These are phyloP conservation scores for Conticribra guillardii DNA, from an alignment of 108 stramenopile genomes.

Conservation along the genomic window DNA sequence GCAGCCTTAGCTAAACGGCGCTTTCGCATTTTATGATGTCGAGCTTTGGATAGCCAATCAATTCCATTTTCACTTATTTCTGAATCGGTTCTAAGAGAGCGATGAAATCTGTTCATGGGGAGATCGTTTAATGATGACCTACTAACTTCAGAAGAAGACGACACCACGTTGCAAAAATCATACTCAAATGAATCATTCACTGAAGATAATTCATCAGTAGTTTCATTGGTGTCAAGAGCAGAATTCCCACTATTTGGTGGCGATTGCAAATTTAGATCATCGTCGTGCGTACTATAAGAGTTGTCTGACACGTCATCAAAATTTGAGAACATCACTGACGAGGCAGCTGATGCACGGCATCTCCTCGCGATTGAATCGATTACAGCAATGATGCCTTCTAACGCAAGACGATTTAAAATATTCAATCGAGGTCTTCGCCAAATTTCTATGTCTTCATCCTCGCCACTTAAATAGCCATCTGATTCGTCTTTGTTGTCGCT, in stretches of 20 bases:
- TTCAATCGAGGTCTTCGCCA: conserved; percentile 54
- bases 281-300: background rate
- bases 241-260: conserved; percentile 47
- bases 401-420: conserved; percentile 79
- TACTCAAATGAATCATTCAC: conserved; percentile 26
- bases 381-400: conserved; percentile 90
- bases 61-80: conserved; percentile 47
- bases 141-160: no score
- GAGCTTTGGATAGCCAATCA: conserved; percentile 36
- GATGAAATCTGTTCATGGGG: background rate
- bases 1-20: conserved; percentile 72
- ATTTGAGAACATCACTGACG: background rate
- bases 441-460: conserved; percentile 21
- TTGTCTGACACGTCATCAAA: background rate
- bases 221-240: conserved; percentile 14
- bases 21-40: conserved; percentile 78
- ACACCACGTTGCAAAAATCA: conserved; percentile 26
- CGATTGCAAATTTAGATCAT: conserved; percentile 6
- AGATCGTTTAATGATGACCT: conserved; percentile 14
- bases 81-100: conserved; percentile 33
- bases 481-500: background rate
- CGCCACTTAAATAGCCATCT: conserved; percentile 17
- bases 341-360: conserved; percentile 27
- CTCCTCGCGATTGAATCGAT: conserved; percentile 84
- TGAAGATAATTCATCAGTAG: background rate